Percentiles rank a stretch among this genome's conserved stretches.
These are phyloP conservation scores for Clarireedia monteithiana DNA, from an alignment of 2,329 filamentous ascomycete genomes.

Conservation along the genomic window DNA sequence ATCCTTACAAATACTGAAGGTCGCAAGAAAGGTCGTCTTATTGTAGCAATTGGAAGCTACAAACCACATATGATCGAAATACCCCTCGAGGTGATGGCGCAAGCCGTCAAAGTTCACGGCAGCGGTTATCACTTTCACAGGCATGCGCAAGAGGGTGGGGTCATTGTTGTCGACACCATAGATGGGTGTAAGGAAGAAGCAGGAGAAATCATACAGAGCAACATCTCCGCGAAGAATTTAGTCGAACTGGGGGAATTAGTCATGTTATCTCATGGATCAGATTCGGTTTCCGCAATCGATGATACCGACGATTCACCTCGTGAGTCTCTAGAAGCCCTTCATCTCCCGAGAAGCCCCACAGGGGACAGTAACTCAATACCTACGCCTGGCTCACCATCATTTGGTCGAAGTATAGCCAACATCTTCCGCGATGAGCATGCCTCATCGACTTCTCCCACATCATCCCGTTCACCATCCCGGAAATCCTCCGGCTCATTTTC, in stretches of 20 bases:
- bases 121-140: conserved; percentile 56
- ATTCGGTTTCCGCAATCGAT: conserved; percentile 12
- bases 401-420: not conserved
- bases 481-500: conserved; percentile 17
- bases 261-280: conserved; percentile 40
- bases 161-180: conserved; percentile 67
- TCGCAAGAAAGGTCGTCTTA: conserved; percentile 60
- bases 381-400: not conserved
- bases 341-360: not conserved
- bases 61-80: conserved; percentile 74
- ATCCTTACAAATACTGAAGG: conserved; percentile 68
- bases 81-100: conserved; percentile 64
- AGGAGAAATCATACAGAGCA: conserved; percentile 77
- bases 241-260: conserved; percentile 82
- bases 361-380: not conserved
- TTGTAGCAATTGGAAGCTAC: conserved; percentile 65
- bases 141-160: conserved; percentile 55
- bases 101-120: conserved; percentile 49
- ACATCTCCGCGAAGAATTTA: conserved; percentile 63
- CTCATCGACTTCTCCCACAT: not conserved
- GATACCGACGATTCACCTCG: conserved; percentile 10
- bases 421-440: not conserved
- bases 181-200: conserved; percentile 69
- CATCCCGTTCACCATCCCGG: conserved; percentile 11
- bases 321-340: not conserved